These are phyloP conservation scores for Clavariopsis aquatica DNA, from an alignment of 495 filamentous ascomycete genomes.

Conservation along the genomic window DNA sequence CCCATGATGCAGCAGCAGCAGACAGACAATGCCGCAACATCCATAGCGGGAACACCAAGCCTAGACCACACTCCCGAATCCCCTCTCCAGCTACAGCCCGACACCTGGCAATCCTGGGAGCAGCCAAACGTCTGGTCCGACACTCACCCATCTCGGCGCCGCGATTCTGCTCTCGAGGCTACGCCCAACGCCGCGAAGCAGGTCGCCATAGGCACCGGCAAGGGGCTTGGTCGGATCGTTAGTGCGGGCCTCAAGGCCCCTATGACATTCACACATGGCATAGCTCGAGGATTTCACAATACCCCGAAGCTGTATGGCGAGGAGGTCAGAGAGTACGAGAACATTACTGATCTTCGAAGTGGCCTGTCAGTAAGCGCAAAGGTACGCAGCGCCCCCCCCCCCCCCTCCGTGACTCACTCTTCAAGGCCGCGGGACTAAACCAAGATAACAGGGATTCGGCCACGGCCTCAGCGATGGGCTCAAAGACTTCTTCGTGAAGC, in stretches of 20 bases:
- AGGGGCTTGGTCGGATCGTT: constrained; percentile 66
- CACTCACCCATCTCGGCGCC: neutral
- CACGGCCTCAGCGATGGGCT: constrained; percentile 40
- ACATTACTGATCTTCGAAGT: constrained; percentile 66
- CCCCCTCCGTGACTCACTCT: too few relatives aligned
- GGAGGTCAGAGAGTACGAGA: constrained; percentile 64
- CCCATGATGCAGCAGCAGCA: neutral
- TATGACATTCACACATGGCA: constrained; percentile 72
- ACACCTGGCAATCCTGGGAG: neutral
- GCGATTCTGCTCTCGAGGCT: neutral
- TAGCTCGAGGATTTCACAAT: constrained; percentile 84
- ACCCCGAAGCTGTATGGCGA: constrained; percentile 77
- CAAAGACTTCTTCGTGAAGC: constrained; percentile 41
- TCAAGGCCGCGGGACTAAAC: neutral
- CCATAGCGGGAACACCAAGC: neutral
- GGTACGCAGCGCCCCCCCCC: too few relatives aligned
- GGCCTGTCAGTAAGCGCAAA: constrained; percentile 54
- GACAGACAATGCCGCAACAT: neutral
- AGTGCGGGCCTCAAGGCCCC: constrained; percentile 69
- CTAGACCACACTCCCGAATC: neutral
- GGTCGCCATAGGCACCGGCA: constrained; percentile 61
- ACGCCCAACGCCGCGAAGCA: constrained; percentile 42
- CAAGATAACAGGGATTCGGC: constrained; percentile 13
- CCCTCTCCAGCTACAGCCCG: neutral
- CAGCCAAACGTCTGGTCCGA: neutral